A percentile compares a stretch with the other conserved stretches of the same genome.
Evolutionary conservation across 768 basidiomycete genomes (phyloP).

Genomic region (Boletus bicolor): DNA sequence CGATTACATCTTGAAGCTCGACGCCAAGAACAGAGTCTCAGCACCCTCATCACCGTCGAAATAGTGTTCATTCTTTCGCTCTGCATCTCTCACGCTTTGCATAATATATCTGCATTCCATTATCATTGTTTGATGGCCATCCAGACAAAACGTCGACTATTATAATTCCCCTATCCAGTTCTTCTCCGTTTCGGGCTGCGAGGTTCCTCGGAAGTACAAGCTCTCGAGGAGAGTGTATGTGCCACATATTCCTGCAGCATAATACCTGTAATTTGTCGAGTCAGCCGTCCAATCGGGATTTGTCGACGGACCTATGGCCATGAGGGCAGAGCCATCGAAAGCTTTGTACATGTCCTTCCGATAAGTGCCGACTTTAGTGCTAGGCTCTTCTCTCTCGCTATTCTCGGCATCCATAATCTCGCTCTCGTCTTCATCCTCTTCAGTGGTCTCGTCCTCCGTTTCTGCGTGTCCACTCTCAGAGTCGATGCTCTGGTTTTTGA

Average conservation of each 20-base stretch:
- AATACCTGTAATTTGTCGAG: slow-evolving; percentile 46
- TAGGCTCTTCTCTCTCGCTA: slow-evolving; percentile 1
- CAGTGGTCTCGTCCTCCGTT: slow-evolving; percentile 12
- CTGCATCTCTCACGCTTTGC: background rate
- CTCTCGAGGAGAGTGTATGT: slow-evolving; percentile 19
- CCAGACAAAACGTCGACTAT: background rate
- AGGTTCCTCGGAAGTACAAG: background rate
- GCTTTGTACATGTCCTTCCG: slow-evolving; percentile 68
- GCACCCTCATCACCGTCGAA: slow-evolving; percentile 3
- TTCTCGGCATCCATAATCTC: slow-evolving; percentile 9
- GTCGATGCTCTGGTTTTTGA: background rate
- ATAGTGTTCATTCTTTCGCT: slow-evolving; percentile 8
- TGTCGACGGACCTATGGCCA: slow-evolving; percentile 58
- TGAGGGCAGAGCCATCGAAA: slow-evolving; percentile 68
- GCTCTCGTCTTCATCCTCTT: slow-evolving; percentile 16
- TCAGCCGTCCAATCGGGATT: background rate
- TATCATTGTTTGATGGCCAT: background rate
- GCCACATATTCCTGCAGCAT: slow-evolving; percentile 65
- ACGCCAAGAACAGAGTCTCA: slow-evolving; percentile 16
- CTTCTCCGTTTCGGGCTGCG: slow-evolving; percentile 8
- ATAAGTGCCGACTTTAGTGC: slow-evolving; percentile 5
- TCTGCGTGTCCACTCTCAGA: slow-evolving; percentile 13
- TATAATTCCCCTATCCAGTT: background rate
- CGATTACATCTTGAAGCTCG: slow-evolving; percentile 29
- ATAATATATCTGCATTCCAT: slow-evolving; percentile 8